These are phyloP conservation scores for Chlorella sp. DNA, from an alignment of 139 green algal genomes.

Conservation along the genomic window DNA sequence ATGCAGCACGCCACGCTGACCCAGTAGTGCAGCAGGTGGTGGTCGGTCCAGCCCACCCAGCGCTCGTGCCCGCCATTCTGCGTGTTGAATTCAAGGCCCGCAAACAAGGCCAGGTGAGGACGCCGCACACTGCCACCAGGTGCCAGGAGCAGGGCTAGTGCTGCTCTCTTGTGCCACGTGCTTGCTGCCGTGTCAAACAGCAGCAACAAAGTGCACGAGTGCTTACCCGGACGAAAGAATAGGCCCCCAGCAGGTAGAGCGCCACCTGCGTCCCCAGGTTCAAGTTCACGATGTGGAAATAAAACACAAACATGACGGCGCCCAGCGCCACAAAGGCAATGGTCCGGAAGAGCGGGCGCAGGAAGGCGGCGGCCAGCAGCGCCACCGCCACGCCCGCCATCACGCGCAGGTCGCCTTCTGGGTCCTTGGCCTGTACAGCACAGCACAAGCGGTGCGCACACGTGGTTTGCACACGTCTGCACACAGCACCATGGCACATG, in stretches of 20 bases:
- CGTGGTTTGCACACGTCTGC: too few species aligned
- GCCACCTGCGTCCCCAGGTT: constrained; percentile 46
- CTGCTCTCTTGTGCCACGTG: neutral
- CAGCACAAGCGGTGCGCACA: too few species aligned
- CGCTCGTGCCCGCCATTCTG: constrained; percentile 50
- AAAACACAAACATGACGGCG: constrained; percentile 32
- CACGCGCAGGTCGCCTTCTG: constrained; percentile 14
- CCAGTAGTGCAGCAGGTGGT: constrained; percentile 79
- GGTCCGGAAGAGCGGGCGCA: constrained; percentile 55
- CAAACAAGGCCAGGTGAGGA: neutral
- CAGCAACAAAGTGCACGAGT: neutral
- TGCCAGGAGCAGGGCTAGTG: neutral
- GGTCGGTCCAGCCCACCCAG: constrained; percentile 48
- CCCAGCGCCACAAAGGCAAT: constrained; percentile 48
- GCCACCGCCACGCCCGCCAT: constrained; percentile 18
- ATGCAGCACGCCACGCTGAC: constrained; percentile 54
- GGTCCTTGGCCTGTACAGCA: constrained; percentile 24
- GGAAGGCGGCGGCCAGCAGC: constrained; percentile 54
- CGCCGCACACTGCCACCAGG: neutral
- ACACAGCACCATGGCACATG: too few species aligned
- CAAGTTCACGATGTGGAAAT: constrained; percentile 47
- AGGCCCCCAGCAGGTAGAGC: constrained; percentile 57
- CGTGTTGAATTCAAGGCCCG: too few species aligned
- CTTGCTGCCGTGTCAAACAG: neutral
- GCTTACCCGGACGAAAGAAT: constrained; percentile 47